These are phyloP conservation scores for Didymella arachidicola DNA, from an alignment of 2,329 filamentous ascomycete species.

Conservation along the genomic window DNA sequence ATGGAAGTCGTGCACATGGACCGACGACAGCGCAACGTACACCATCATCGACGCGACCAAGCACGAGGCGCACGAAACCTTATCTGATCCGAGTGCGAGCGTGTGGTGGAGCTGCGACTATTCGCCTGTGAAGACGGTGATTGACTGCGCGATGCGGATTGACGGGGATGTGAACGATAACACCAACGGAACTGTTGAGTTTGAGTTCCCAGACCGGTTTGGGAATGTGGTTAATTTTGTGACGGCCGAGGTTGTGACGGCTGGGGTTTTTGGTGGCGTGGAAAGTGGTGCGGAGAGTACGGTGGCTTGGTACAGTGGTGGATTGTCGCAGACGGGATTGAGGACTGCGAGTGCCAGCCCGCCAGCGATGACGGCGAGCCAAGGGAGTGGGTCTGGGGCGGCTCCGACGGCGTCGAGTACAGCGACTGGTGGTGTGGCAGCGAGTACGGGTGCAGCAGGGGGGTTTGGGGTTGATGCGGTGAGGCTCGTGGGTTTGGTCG, in stretches of 20 bases:
- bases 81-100: neutral
- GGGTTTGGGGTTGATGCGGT: slow-evolving; percentile 8
- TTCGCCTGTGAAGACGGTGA: neutral
- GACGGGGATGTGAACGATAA: slow-evolving; percentile 8
- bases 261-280: slow-evolving; percentile 1
- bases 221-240: slow-evolving; percentile 14
- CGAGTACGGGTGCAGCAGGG: slow-evolving; percentile 5
- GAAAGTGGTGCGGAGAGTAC: neutral
- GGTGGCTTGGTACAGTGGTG: neutral
- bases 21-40: slow-evolving; percentile 2
- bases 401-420: slow-evolving; percentile 5
- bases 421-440: slow-evolving; percentile 1
- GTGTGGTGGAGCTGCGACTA: slow-evolving; percentile 15
- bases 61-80: neutral
- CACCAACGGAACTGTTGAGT: slow-evolving; percentile 1
- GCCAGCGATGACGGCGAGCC: neutral
- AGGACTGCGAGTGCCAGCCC: neutral
- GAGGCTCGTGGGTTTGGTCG: slow-evolving; percentile 8
- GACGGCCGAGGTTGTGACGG: slow-evolving; percentile 4
- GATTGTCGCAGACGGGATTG: neutral
- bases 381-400: slow-evolving; percentile 7
- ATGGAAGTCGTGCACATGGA: slow-evolving; percentile 3
- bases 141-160: slow-evolving; percentile 8
- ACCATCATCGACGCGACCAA: slow-evolving; percentile 4
- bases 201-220: neutral